A percentile compares a stretch with the other conserved stretches of the same genome.
Conservation (phyloP, 768 basidiomycete species). For the Lactarius pseudohatsudake region DNA sequence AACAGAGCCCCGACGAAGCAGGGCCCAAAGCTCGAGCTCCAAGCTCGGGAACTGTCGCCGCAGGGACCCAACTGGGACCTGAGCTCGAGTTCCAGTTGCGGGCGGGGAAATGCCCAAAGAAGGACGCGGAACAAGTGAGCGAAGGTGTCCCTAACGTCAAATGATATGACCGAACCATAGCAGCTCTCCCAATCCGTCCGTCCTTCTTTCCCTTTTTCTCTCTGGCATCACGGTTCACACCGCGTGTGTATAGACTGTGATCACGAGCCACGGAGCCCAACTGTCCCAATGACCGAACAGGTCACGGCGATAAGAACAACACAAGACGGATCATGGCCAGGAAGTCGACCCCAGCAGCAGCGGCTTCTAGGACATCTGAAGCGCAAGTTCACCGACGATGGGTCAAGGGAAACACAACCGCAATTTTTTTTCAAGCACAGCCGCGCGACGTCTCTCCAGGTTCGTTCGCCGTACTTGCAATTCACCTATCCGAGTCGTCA, state of each 20-base stretch:
- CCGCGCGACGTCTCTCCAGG: neutral
- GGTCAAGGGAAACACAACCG: neutral
- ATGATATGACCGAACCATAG: neutral
- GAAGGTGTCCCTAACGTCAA: neutral
- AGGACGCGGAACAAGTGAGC: neutral
- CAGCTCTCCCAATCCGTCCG: neutral
- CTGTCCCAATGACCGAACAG: neutral
- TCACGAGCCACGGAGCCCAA: neutral
- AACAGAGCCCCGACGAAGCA: neutral
- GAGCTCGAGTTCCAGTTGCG: neutral
- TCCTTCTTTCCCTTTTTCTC: neutral
- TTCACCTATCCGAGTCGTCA: neutral
- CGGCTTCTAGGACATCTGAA: neutral
- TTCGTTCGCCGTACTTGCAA: neutral
- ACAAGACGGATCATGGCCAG: neutral
- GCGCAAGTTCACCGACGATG: neutral
- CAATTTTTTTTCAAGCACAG: neutral
- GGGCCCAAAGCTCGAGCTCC: neutral
- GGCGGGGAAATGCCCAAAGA: neutral
- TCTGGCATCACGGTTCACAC: neutral
- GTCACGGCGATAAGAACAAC: neutral
- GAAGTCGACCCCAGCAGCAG: too few relatives aligned
- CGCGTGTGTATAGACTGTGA: neutral
- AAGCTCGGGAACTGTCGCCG: neutral
- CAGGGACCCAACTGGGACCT: neutral